A percentile compares a stretch with the other conserved stretches of the same genome.
Conservation (phyloP, 768 basidiomycete genomes). For the Dacryopinax spathularia region DNA sequence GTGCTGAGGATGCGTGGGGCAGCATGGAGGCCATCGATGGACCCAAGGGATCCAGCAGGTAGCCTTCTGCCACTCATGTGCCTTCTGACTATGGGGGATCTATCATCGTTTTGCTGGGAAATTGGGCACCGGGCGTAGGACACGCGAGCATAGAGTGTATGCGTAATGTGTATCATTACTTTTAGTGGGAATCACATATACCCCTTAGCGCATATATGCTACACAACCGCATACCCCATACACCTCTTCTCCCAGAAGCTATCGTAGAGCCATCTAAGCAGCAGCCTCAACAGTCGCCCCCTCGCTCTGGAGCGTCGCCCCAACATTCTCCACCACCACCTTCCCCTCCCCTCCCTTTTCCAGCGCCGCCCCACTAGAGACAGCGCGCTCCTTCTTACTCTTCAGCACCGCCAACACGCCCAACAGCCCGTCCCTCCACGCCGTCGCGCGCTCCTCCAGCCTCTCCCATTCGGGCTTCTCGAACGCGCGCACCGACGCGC, state of each 20-base stretch:
- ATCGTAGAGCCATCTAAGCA: not conserved
- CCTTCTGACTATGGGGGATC: too few species aligned
- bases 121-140: not conserved
- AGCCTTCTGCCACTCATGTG: too few species aligned
- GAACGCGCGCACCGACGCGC: slow-evolving; percentile 61
- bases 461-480: slow-evolving; percentile 66
- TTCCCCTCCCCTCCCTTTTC: not conserved
- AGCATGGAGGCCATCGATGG: not conserved
- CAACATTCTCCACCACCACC: not conserved
- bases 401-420: slow-evolving; percentile 47
- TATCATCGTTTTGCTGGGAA: too few species aligned
- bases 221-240: not conserved
- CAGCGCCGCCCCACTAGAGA: too few species aligned
- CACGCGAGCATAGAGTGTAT: not conserved
- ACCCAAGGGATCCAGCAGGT: not conserved
- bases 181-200: not conserved
- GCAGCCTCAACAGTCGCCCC: not conserved
- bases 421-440: slow-evolving; percentile 61
- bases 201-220: slow-evolving; percentile 1
- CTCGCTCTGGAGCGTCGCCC: not conserved
- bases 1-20: slow-evolving; percentile 8
- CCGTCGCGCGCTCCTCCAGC: slow-evolving; percentile 55
- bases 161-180: slow-evolving; percentile 4
- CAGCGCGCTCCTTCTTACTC: not conserved
- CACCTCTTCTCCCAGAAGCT: too few species aligned